These are phyloP conservation scores for Apiosordaria backusii DNA, from an alignment of 495 filamentous ascomycete genomes.

Conservation along the genomic window DNA sequence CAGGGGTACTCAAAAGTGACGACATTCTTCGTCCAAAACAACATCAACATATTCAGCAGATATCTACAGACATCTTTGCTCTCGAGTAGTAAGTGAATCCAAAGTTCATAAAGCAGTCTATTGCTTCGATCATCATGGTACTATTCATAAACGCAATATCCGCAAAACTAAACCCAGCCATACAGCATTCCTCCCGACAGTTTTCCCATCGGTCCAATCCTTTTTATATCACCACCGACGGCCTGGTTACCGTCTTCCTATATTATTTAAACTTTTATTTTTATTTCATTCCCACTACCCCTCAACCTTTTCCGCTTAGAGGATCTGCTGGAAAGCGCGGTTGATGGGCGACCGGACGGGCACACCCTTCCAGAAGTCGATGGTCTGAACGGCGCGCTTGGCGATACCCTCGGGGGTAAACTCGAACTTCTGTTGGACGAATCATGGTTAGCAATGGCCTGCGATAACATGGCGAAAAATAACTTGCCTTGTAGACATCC, in stretches of 20 bases:
- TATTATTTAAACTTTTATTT: slow-evolving; percentile 5
- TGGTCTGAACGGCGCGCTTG: slow-evolving; percentile 86
- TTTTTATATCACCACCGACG: slow-evolving; percentile 8
- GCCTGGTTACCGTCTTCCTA: slow-evolving; percentile 5
- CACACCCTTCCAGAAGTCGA: slow-evolving; percentile 95
- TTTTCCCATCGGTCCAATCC: background rate
- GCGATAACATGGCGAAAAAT: background rate
- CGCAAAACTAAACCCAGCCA: slow-evolving; percentile 13
- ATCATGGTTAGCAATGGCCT: slow-evolving; percentile 17
- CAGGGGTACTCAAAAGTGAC: slow-evolving; percentile 22
- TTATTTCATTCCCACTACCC: background rate
- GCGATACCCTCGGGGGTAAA: slow-evolving; percentile 94
- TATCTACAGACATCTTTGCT: no score
- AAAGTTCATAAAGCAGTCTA: slow-evolving; percentile 14
- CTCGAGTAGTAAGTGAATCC: no score
- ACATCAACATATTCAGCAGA: background rate
- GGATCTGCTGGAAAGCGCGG: slow-evolving; percentile 83
- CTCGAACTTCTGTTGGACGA: slow-evolving; percentile 79
- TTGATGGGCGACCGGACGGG: slow-evolving; percentile 91
- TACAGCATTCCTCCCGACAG: slow-evolving; percentile 8
- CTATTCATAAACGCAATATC: slow-evolving; percentile 15
- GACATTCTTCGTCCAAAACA: slow-evolving; percentile 4
- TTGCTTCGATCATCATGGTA: slow-evolving; percentile 16
- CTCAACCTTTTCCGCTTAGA: slow-evolving; percentile 46
- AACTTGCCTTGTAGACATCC: slow-evolving; percentile 87